Base-by-base conservation (phyloP, 1,139 yeast genomes). In the Pneumocystis carinii region DNA sequence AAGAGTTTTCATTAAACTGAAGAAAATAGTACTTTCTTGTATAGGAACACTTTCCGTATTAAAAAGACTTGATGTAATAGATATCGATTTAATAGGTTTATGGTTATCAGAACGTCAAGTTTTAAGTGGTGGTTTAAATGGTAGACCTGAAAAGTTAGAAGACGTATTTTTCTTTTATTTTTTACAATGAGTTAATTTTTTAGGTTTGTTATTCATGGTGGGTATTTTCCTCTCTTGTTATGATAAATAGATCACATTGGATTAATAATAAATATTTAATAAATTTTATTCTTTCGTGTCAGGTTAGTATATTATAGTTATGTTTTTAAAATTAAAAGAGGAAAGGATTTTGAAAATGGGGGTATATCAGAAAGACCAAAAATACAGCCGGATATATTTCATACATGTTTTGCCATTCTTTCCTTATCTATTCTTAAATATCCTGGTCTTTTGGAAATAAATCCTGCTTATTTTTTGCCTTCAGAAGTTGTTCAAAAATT, bases 31-130 rank as follows among this genome's bases (percentile, higher is more conserved):
- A 0, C 90, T 89, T 70, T 87, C 95, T 0, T 90, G 96, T 68
- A 73, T 92, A 0, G 98, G 87, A 0, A 80, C 95, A 0, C 76
- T 94, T 61, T 86, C 89, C 1, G 85, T 92, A 15, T 79, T 84
- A 15, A 81, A 80, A 59, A 76, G 79, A n/a, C 73, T 92, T 59
- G 81, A 82, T 66, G 68, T 78, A 27, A 77, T 83, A n/a, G 80
- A 82, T 65, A 74, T 74, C 17, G 84, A 81, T 37, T 72, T 82
- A 65, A 76, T 86, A 61, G 81, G 82, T 1, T 83, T 87, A 81
- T 92, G 98, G 97, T 78, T 92, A 27, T 81, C 92, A 69, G 97
- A 92, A 72, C 77, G 99, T 64, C 99, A 92, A 73, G 81, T 88
- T n/a, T 84, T 84, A 2, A 79, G 80, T 35, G 99, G 99, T 5